Percentiles rank a stretch among this genome's conserved stretches.
Evolutionary conservation across 768 basidiomycete species (phyloP).

Genomic region (Pleurotus ostreatus): DNA sequence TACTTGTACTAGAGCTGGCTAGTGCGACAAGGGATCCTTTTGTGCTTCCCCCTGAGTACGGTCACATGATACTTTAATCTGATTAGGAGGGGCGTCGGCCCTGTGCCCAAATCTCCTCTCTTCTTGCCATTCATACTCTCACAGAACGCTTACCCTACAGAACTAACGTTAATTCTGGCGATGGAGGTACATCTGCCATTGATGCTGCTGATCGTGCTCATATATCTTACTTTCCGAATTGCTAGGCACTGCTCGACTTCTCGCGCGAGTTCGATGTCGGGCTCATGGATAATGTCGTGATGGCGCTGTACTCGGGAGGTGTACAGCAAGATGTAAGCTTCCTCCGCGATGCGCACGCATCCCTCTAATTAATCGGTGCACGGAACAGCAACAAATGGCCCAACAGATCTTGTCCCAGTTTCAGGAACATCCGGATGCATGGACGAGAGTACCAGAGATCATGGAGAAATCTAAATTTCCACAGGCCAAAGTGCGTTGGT

Average conservation of each 20-base stretch:
- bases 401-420: conserved; percentile 94
- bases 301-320: conserved; percentile 82
- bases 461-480: conserved; percentile 80
- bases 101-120: no score
- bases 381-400: conserved; percentile 85
- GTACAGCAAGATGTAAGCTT: conserved; percentile 68
- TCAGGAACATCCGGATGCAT: conserved; percentile 93
- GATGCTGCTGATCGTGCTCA: no score
- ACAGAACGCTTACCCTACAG: no score
- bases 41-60: no score
- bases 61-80: no score
- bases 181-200: conserved; percentile 41
- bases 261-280: conserved; percentile 89
- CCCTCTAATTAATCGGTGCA: neutral
- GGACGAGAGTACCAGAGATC: conserved; percentile 95
- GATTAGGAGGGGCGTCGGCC: no score
- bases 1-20: no score
- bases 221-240: conserved; percentile 17
- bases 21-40: no score
- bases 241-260: conserved; percentile 88
- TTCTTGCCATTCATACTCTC: no score
- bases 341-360: neutral
- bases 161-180: conserved; percentile 6
- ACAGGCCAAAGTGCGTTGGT: conserved; percentile 69
- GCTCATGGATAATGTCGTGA: conserved; percentile 91